A percentile compares a stretch with the other conserved stretches of the same genome.
Evolutionary conservation across 2,329 filamentous ascomycete genomes (phyloP).

Genomic region (Pseudopyricularia cyperi): DNA sequence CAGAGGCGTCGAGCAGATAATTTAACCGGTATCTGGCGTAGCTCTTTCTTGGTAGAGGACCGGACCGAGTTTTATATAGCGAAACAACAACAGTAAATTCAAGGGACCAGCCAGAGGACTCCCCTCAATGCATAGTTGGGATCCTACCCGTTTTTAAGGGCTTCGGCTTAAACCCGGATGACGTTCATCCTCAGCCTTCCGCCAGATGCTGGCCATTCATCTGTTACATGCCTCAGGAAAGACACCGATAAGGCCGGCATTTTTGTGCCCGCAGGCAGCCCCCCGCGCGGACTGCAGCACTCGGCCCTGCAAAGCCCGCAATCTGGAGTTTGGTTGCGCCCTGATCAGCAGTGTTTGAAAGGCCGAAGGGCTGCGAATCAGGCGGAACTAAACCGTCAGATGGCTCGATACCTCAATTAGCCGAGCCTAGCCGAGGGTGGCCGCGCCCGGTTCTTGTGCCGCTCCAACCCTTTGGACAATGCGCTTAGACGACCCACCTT

Average conservation of each 20-base stretch:
- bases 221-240: not conserved
- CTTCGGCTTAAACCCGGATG: not conserved
- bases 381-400: constrained; percentile 3
- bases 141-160: not conserved
- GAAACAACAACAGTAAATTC: no score
- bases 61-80: no score
- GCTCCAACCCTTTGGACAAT: not conserved
- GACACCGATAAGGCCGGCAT: no score
- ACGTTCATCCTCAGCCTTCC: not conserved
- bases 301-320: not conserved
- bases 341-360: not conserved
- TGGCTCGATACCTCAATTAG: constrained; percentile 7
- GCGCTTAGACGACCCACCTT: not conserved
- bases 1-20: no score
- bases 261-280: not conserved
- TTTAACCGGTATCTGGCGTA: no score
- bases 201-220: not conserved
- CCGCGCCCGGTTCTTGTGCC: constrained; percentile 8
- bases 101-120: not conserved
- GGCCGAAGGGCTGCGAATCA: not conserved
- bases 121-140: not conserved
- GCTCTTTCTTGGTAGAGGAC: no score
- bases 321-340: not conserved
- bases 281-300: not conserved
- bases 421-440: constrained; percentile 17